Evolutionary conservation across 495 filamentous ascomycete genomes (phyloP).

Genomic region (Baudoinia panamericana): DNA sequence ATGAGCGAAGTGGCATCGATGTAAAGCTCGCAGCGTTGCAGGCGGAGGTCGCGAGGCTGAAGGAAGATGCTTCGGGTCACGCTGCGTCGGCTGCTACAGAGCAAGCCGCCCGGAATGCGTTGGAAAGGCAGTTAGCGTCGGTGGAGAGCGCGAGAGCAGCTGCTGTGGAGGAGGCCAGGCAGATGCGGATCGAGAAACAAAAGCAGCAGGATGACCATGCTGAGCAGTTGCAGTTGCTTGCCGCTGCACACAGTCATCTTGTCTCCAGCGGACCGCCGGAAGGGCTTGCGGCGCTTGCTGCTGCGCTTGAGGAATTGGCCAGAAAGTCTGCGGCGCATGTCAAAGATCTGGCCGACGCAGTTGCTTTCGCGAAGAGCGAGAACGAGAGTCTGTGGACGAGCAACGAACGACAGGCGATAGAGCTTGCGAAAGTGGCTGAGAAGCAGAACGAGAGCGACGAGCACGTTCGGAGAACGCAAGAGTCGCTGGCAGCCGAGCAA

Average conservation of each 20-base stretch:
- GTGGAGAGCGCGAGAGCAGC: slow-evolving; percentile 38
- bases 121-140: slow-evolving; percentile 41
- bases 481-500: slow-evolving; percentile 41
- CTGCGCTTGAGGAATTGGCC: slow-evolving; percentile 38
- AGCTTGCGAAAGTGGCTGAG: slow-evolving; percentile 20
- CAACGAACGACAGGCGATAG: slow-evolving; percentile 21
- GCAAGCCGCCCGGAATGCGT: slow-evolving; percentile 41
- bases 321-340: slow-evolving; percentile 25
- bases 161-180: slow-evolving; percentile 20
- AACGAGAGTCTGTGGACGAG: slow-evolving; percentile 25
- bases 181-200: slow-evolving; percentile 31
- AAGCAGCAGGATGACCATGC: slow-evolving; percentile 39
- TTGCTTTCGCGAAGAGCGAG: slow-evolving; percentile 29
- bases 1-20: slow-evolving; percentile 57
- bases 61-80: slow-evolving; percentile 16
- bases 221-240: slow-evolving; percentile 43
- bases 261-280: slow-evolving; percentile 43
- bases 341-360: slow-evolving; percentile 27
- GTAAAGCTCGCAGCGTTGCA: slow-evolving; percentile 56
- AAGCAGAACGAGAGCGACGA: slow-evolving; percentile 15
- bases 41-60: slow-evolving; percentile 46
- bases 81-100: slow-evolving; percentile 38
- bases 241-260: slow-evolving; percentile 48
- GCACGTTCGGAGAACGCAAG: slow-evolving; percentile 20
- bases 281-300: slow-evolving; percentile 43